Conservation (phyloP, 2,329 filamentous ascomycete species). For the Cryphonectria carpinicola region DNA sequence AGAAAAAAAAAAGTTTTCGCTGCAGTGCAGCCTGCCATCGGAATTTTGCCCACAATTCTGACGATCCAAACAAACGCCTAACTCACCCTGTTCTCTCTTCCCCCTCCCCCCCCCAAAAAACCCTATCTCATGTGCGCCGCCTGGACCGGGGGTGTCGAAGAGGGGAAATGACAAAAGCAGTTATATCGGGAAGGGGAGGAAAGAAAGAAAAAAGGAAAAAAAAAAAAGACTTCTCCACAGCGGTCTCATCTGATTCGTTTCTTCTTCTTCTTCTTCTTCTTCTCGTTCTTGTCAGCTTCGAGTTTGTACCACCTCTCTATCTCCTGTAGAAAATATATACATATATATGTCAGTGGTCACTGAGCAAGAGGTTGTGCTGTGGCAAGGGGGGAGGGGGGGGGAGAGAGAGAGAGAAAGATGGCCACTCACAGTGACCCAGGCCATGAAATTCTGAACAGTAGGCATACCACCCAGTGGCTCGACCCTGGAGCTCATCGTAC, state of each 20-base stretch:
- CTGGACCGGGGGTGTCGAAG: background rate
- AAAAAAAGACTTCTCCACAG: background rate
- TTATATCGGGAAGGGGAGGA: background rate
- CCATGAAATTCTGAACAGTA: constrained; percentile 24
- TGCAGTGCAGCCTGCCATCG: background rate
- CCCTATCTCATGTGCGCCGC: background rate
- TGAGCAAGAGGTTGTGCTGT: background rate
- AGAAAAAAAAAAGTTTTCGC: background rate
- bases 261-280: constrained; percentile 26
- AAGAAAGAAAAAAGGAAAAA: no score
- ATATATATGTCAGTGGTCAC: constrained; percentile 2
- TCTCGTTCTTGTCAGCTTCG: constrained; percentile 19
- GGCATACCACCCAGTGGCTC: constrained; percentile 26
- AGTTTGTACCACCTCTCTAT: constrained; percentile 27
- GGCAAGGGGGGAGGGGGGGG: no score
- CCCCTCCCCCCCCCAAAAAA: background rate
- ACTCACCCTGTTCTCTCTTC: background rate
- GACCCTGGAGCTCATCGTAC: constrained; percentile 22
- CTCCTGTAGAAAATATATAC: constrained; percentile 10
- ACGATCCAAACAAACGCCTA: background rate
- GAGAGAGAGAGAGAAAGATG: background rate
- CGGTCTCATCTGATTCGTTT: constrained; percentile 15
- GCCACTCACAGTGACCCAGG: constrained; percentile 19
- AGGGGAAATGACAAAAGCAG: background rate
- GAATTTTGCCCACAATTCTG: background rate